Base-by-base conservation (phyloP, 345 rosid genomes). In the Ceriops decandra region DNA sequence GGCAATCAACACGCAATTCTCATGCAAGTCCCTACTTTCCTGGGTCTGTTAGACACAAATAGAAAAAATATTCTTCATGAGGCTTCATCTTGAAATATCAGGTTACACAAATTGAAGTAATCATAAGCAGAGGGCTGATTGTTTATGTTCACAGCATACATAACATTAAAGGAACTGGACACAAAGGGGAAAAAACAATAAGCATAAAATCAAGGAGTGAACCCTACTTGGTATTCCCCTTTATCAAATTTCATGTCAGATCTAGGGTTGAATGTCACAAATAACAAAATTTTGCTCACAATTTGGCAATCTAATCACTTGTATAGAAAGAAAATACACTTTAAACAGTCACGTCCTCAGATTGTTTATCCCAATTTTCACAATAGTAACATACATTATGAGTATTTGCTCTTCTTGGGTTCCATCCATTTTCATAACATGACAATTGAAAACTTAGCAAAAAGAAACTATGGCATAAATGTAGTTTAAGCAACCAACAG, bases 361-460 rank as follows among this genome's bases (percentile, higher is more conserved):
- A 32, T 60, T 60, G 32, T 27, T 63, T 27, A 38, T 63, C 16
- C 24, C 27, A 8, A n/a, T 60, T 69, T 19, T n/a, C 31, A 54
- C 21, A 38, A 63, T 11, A 35, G 5, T 57, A 38, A 38, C 26
- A 30, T 28, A 67, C 52, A 52, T 38, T 13, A 71, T 31, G 28
- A 30, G 11, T 3, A 30, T 2, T 60, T 22, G 58, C 19, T 42
- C 16, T 30, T 8, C 61, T 49, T 21, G 21, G 21, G 59, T 7
- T 35, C 33, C 28, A 1, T 57, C 51, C 49, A 42, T 9, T 54
- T 62, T 13, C 21, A 53, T 33, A 20, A 35, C 20, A 35, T 30
- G 46, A 60, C 32, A 42, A 68, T 59, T n/a, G 49, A 19, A 46
- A 58, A 22, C 49, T 57, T 52, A 36, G 46, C 28, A 42, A 58